Percentiles rank a stretch among this genome's conserved stretches.
Evolutionary conservation across 2,329 filamentous ascomycete genomes (phyloP).

Genomic region (Colletotrichum orbiculare): DNA sequence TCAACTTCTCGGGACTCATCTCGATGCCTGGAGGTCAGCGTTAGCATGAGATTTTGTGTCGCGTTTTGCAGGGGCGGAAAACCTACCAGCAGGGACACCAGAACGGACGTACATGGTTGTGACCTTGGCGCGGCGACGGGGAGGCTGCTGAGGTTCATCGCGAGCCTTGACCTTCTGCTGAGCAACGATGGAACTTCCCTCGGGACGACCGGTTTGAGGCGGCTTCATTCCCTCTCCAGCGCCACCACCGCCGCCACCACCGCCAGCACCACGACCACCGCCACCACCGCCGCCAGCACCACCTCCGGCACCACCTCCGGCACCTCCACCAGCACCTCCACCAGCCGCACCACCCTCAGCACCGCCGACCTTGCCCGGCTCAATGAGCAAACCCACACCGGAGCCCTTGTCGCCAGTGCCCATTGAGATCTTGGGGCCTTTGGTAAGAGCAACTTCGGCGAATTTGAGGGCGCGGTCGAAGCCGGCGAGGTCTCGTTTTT

Average conservation of each 20-base stretch:
- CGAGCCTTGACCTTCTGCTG: constrained; percentile 35
- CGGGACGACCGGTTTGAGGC: constrained; percentile 3
- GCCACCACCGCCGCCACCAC: background rate
- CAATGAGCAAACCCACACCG: constrained; percentile 4
- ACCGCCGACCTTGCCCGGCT: constrained; percentile 3
- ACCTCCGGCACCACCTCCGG: constrained; percentile 3
- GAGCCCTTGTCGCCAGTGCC: constrained; percentile 43
- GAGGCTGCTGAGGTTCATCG: constrained; percentile 37
- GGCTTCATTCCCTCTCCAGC: background rate
- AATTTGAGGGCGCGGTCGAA: constrained; percentile 54
- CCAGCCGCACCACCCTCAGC: constrained; percentile 33
- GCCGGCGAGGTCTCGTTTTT: constrained; percentile 51
- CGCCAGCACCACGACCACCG: background rate
- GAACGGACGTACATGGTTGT: constrained; percentile 60
- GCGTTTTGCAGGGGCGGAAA: background rate
- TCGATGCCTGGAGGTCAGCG: constrained; percentile 20
- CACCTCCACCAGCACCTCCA: constrained; percentile 38
- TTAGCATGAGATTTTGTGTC: background rate
- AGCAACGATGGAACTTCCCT: constrained; percentile 11
- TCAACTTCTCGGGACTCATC: constrained; percentile 31
- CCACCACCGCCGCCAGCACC: constrained; percentile 9
- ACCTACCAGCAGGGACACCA: constrained; percentile 56
- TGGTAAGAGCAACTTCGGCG: constrained; percentile 52
- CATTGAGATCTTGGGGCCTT: constrained; percentile 52
- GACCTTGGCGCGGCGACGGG: constrained; percentile 54